Conservation (phyloP, 495 filamentous ascomycete species). For the Tuber brumale region DNA sequence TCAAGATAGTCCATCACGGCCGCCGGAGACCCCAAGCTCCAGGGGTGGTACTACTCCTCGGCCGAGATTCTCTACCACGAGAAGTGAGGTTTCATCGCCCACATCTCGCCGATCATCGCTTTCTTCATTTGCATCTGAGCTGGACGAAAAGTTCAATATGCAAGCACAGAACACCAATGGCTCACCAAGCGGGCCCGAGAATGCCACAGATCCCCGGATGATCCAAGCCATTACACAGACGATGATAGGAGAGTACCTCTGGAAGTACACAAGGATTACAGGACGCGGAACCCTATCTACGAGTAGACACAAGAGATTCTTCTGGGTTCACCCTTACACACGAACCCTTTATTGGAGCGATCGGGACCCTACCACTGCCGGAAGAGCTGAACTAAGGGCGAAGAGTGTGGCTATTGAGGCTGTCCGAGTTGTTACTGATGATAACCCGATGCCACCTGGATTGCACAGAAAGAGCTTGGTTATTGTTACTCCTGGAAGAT, state of each 20-base stretch:
- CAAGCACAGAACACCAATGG: constrained; percentile 45
- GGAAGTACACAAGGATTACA: constrained; percentile 95
- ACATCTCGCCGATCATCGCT: constrained; percentile 67
- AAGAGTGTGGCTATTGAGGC: constrained; percentile 95
- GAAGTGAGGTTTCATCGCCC: constrained; percentile 52
- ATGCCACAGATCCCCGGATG: constrained; percentile 86
- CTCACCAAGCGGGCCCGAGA: constrained; percentile 34
- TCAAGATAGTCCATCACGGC: constrained; percentile 28
- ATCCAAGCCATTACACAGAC: constrained; percentile 99
- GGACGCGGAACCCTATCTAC: constrained; percentile 78
- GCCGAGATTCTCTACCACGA: constrained; percentile 48
- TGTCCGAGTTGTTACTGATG: constrained; percentile 87
- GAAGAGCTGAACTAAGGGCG: constrained; percentile 70
- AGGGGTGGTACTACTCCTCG: constrained; percentile 55
- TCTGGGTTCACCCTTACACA: constrained; percentile 99
- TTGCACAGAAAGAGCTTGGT: constrained; percentile 89
- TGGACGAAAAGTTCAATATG: constrained; percentile 84
- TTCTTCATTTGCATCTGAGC: constrained; percentile 88
- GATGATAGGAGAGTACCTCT: constrained; percentile 98
- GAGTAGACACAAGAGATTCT: constrained; percentile 87
- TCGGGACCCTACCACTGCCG: constrained; percentile 71
- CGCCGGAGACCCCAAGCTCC: constrained; percentile 40
- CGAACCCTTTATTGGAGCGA: constrained; percentile 96
- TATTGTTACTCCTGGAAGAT: constrained; percentile 79
- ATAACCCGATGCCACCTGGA: constrained; percentile 91